A percentile compares a stretch with the other conserved stretches of the same genome.
Conservation (phyloP, 2,329 filamentous ascomycete species). For the Passalora sequoiae region DNA sequence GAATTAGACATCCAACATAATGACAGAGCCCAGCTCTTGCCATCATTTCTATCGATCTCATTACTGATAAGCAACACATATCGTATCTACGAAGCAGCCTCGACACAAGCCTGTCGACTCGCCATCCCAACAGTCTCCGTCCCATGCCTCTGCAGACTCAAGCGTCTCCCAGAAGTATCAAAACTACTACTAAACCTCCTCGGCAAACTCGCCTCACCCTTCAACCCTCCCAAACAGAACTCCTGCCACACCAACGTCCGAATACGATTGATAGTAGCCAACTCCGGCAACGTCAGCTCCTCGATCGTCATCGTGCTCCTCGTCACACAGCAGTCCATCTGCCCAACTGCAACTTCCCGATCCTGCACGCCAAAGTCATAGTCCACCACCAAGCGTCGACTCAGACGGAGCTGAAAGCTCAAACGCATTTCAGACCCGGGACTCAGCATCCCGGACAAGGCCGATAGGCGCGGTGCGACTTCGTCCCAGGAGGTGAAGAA, state of each 20-base stretch:
- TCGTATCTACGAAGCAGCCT: no score
- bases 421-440: conserved; percentile 8
- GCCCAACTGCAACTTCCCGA: conserved; percentile 5
- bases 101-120: no score
- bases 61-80: no score
- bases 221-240: conserved; percentile 6
- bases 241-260: conserved; percentile 10
- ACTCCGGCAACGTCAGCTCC: conserved; percentile 12
- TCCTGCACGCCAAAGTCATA: conserved; percentile 12
- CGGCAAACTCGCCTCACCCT: background rate
- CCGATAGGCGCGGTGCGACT: conserved; percentile 5
- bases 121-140: no score
- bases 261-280: conserved; percentile 13
- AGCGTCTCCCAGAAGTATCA: background rate
- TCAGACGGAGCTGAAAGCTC: conserved; percentile 14
- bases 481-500: conserved; percentile 15
- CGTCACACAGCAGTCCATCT: conserved; percentile 15
- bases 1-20: no score
- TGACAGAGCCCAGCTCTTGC: no score
- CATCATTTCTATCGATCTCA: no score
- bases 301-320: conserved; percentile 4
- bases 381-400: conserved; percentile 13
- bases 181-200: background rate
- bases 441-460: background rate
- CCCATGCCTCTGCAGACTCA: no score